Base-by-base conservation (phyloP, 2,329 filamentous ascomycete species). In the Ophiostoma pallidulum region DNA sequence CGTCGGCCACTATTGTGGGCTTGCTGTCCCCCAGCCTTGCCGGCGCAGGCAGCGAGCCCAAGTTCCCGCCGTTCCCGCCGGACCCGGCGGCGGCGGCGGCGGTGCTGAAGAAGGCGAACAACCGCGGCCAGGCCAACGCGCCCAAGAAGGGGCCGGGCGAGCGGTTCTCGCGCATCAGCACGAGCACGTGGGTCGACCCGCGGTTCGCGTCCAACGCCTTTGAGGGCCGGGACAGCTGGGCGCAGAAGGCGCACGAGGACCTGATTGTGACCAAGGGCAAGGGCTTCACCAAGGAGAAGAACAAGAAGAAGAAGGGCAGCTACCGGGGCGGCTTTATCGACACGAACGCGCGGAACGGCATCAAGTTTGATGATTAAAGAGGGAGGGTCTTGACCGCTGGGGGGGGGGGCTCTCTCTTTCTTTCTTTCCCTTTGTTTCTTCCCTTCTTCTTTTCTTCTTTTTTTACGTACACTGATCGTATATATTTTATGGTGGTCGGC, bases 261-360 rank as follows among this genome's bases (percentile, higher is more conserved):
- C 70, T 98, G 53, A 86, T 89, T 41, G 78, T 95, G 33, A 97
- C 91, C 28, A 87, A 84, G 64, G 92, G 92, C 59, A 97, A 96
- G 71, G 89, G 88, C 4, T 98, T 98, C 69, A 97, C 91, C 51
- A 98, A 98, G 74, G 92, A 97, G 73, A 98, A 98, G 81, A 98
- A 98, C 70, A 98, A 98, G 75, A 92, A 89, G 77, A 90, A 89
- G 75, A 76, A 81, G 58, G 92, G 92, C 43, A 87, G 84, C 56
- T 98, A 95, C 74, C 81, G 85, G 41, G 92, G 92, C 38, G 92
- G 92, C 7, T 67, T 76, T 45, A 94, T 98, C 59, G 90, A 98
- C 62, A 85, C 91, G 45, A 68, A 75, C 13, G 80, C 82, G 18
- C 84, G 84, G 54, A 90, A 91, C 67, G 84, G 86, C 50, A 85